These are phyloP conservation scores for Ceratobasidium theobromae DNA, from an alignment of 1,284 basidiomycete genomes.

Conservation along the genomic window DNA sequence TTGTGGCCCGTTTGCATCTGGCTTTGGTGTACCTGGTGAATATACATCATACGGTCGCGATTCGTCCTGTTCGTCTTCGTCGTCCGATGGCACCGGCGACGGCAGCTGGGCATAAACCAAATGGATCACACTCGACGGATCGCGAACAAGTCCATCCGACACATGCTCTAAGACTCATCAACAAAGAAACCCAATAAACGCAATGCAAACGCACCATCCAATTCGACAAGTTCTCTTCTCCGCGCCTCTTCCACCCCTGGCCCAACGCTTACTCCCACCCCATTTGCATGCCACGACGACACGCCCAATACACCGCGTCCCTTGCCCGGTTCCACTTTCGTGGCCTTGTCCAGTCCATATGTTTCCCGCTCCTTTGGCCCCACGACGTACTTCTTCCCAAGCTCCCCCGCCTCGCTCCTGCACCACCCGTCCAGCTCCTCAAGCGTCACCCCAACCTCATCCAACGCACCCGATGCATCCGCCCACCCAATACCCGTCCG, in stretches of 20 bases:
- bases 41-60: conserved; percentile 21
- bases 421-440: conserved; percentile 68
- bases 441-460: conserved; percentile 68
- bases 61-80: conserved; percentile 38
- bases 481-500: conserved; percentile 52
- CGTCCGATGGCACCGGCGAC: conserved; percentile 37
- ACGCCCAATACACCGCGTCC: conserved; percentile 22
- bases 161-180: conserved; percentile 50
- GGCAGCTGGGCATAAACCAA: conserved; percentile 33
- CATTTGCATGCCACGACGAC: conserved; percentile 26
- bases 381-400: conserved; percentile 62
- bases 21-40: not conserved
- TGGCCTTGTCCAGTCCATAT: not conserved
- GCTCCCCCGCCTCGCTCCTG: conserved; percentile 61
- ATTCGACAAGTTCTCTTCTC: conserved; percentile 67
- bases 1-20: not conserved
- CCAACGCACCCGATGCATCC: conserved; percentile 65
- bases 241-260: conserved; percentile 44
- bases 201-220: conserved; percentile 58
- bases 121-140: conserved; percentile 50
- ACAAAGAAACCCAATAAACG: not conserved
- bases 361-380: too few species aligned
- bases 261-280: conserved; percentile 33
- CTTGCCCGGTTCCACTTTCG: not conserved
- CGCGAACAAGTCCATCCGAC: conserved; percentile 56